These are phyloP conservation scores for Cajanus cajan DNA, from an alignment of 306 rosid species.

Conservation along the genomic window DNA sequence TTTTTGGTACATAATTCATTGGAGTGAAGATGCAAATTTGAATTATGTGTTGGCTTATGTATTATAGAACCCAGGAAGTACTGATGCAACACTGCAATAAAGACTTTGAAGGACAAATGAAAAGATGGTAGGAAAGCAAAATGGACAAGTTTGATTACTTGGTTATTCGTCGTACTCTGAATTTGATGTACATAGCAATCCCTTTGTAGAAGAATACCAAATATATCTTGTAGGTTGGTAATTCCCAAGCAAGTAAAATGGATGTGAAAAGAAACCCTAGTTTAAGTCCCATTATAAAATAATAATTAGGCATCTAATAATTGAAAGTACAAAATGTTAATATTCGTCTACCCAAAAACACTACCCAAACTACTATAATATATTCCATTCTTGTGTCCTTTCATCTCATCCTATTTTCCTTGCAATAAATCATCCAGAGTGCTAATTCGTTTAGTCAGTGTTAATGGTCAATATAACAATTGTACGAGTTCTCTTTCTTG, in stretches of 20 bases:
- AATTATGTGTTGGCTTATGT: neutral
- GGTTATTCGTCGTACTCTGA: neutral
- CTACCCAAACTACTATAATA: neutral
- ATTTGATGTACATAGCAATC: neutral
- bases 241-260: conserved; percentile 9
- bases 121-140: neutral
- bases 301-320: conserved; percentile 1
- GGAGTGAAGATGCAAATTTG: neutral
- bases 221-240: neutral
- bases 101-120: too few species aligned
- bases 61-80: neutral
- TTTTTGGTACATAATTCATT: neutral
- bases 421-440: conserved; percentile 7
- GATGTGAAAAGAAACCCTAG: conserved; percentile 2
- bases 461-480: neutral
- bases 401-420: neutral
- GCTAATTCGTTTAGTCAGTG: neutral
- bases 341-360: neutral
- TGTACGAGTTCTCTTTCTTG: neutral
- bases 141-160: neutral
- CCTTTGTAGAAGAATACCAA: neutral
- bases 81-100: neutral
- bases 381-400: neutral
- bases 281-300: conserved; percentile 1
- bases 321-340: neutral